Conservation (phyloP, 2,329 filamentous ascomycete genomes). For the Verruconis gallopava region DNA sequence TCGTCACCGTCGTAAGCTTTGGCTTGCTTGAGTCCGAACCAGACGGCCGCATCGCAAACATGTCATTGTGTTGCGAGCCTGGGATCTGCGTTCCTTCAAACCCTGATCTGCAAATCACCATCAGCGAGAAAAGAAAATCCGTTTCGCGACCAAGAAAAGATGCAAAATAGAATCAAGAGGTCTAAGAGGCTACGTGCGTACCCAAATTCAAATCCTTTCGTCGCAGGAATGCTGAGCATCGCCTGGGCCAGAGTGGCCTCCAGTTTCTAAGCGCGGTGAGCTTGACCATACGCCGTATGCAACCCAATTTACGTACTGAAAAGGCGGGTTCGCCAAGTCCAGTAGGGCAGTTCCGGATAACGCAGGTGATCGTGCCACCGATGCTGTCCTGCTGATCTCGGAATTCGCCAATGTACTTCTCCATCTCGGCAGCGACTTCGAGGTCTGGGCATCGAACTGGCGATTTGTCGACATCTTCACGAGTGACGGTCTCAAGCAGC, state of each 20-base stretch:
- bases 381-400: constrained; percentile 75
- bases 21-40: constrained; percentile 27
- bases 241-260: constrained; percentile 85
- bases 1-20: constrained; percentile 72
- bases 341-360: constrained; percentile 72
- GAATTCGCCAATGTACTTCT: constrained; percentile 62
- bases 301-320: too few relatives aligned
- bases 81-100: constrained; percentile 78
- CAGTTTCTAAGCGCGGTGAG: too few relatives aligned
- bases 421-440: constrained; percentile 51
- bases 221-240: constrained; percentile 90
- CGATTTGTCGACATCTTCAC: constrained; percentile 62
- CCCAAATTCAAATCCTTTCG: constrained; percentile 91
- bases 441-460: constrained; percentile 76
- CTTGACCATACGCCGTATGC: too few relatives aligned
- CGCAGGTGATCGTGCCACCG: constrained; percentile 87
- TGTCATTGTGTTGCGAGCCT: constrained; percentile 85
- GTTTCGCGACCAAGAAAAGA: too few relatives aligned
- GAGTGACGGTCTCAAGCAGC: constrained; percentile 58
- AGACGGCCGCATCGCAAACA: constrained; percentile 43
- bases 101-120: too few relatives aligned
- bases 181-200: too few relatives aligned
- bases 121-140: too few relatives aligned
- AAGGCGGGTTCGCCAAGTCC: constrained; percentile 91
- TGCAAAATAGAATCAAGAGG: too few relatives aligned